These are phyloP conservation scores for Penicillium sp. DNA, from an alignment of 2,329 filamentous ascomycete genomes.

Conservation along the genomic window DNA sequence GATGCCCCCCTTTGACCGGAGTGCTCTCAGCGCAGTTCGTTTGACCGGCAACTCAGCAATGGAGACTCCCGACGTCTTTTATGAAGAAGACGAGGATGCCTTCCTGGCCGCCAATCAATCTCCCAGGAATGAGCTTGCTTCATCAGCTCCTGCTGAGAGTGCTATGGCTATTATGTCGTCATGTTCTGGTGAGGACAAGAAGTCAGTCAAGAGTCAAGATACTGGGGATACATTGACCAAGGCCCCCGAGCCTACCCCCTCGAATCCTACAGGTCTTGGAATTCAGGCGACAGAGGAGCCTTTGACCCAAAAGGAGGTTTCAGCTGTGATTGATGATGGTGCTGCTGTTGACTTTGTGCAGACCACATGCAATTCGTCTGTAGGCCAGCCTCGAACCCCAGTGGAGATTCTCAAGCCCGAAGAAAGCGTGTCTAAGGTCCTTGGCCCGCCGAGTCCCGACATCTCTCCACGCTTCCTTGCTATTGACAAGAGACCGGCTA, in stretches of 20 bases:
- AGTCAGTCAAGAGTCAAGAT: slow-evolving; percentile 23
- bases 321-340: slow-evolving; percentile 3
- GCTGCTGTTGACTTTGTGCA: slow-evolving; percentile 20
- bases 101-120: slow-evolving; percentile 48
- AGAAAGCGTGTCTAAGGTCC: slow-evolving; percentile 29
- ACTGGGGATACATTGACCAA: slow-evolving; percentile 35
- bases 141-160: slow-evolving; percentile 13
- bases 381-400: slow-evolving; percentile 28
- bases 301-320: slow-evolving; percentile 5
- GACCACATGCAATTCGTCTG: slow-evolving; percentile 29
- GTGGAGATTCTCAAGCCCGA: slow-evolving; percentile 39
- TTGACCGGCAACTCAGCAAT: slow-evolving; percentile 45
- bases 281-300: slow-evolving; percentile 30
- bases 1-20: slow-evolving; percentile 53
- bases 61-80: slow-evolving; percentile 52
- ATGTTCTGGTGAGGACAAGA: slow-evolving; percentile 22
- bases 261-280: slow-evolving; percentile 31
- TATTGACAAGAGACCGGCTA: slow-evolving; percentile 46
- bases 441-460: slow-evolving; percentile 38
- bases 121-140: slow-evolving; percentile 24
- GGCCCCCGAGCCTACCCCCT: slow-evolving; percentile 16
- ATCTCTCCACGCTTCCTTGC: slow-evolving; percentile 42
- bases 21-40: slow-evolving; percentile 42
- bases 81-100: slow-evolving; percentile 56
- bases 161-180: slow-evolving; percentile 5